Conservation (phyloP, 768 basidiomycete species). For the Termitomyces heimii region DNA sequence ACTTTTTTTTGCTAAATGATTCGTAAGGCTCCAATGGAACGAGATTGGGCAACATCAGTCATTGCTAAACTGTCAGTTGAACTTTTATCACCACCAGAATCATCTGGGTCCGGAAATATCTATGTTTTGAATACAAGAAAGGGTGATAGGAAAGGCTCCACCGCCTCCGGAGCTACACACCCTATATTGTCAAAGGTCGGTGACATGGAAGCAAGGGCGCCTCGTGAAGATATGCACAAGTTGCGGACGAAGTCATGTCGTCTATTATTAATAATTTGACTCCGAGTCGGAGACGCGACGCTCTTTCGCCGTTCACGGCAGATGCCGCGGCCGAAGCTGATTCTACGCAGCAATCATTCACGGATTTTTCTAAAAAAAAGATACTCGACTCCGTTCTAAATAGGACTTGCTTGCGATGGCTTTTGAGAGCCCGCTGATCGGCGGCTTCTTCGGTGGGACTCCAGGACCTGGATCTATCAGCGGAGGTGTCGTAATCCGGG, state of each 20-base stretch:
- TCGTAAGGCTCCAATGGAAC: not conserved
- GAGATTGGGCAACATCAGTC: too few species aligned
- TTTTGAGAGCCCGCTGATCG: not conserved
- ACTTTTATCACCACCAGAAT: not conserved
- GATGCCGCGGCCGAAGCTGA: not conserved
- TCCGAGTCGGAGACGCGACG: too few species aligned
- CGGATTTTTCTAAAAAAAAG: not conserved
- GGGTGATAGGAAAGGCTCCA: not conserved
- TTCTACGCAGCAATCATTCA: not conserved
- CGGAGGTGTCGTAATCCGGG: not conserved
- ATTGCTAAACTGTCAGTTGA: not conserved
- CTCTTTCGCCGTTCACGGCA: too few species aligned
- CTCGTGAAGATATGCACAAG: too few species aligned
- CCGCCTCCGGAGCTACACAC: too few species aligned
- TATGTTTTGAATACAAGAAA: too few species aligned
- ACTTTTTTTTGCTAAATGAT: not conserved
- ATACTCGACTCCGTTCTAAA: not conserved
- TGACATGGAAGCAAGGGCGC: too few species aligned
- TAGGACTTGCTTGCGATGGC: not conserved
- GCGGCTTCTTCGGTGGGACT: not conserved
- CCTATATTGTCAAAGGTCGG: too few species aligned
- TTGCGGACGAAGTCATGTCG: too few species aligned
- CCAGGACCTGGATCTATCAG: not conserved
- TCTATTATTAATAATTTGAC: too few species aligned
- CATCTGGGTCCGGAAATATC: not conserved